phyloP scores from a whole-genome alignment of 345 rosid genomes.

The Geranium brycei region DNA sequence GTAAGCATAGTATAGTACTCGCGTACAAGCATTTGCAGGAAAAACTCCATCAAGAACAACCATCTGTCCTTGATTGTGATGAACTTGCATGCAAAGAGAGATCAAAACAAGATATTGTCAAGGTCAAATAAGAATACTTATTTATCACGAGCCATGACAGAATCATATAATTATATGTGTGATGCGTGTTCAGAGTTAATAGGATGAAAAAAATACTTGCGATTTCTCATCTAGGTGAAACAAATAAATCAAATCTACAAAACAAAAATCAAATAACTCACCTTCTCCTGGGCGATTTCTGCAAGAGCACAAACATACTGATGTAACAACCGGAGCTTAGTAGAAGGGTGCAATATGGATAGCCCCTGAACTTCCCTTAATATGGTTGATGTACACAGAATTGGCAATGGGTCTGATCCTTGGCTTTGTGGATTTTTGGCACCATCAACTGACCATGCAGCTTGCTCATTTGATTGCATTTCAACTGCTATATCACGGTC shows the following conservation, averaged over 20 bases:
- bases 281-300: constrained; percentile 57
- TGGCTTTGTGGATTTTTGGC: constrained; percentile 14
- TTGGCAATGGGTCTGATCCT: constrained; percentile 19
- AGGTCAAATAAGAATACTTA: neutral
- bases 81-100: neutral
- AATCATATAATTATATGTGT: neutral
- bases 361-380: constrained; percentile 43
- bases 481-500: constrained; percentile 20
- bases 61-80: neutral
- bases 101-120: neutral
- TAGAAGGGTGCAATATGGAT: constrained; percentile 41
- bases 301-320: constrained; percentile 41
- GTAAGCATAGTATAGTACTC: no score
- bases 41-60: neutral
- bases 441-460: constrained; percentile 11
- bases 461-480: constrained; percentile 19
- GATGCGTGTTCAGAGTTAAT: neutral
- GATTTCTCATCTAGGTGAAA: neutral
- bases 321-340: constrained; percentile 40
- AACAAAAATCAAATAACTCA: constrained; percentile 8
- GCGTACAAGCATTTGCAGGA: neutral
- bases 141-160: neutral
- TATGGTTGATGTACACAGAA: neutral
- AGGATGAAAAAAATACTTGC: neutral
- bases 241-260: neutral